Conservation (phyloP, 768 basidiomycete genomes). For the Melanogaster broomeanus region DNA sequence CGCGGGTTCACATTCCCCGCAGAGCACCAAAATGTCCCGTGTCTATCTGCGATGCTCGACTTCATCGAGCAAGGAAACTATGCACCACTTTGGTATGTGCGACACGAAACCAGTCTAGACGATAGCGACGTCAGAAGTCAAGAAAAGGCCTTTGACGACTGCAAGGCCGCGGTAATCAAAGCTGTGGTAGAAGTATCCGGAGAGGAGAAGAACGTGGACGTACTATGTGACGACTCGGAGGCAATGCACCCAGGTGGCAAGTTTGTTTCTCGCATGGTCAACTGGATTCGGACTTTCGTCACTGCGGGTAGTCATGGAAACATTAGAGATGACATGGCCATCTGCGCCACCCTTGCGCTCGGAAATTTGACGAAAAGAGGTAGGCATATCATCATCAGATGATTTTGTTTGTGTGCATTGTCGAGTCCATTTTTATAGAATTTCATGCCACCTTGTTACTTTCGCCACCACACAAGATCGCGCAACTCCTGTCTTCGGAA, state of each 20-base stretch:
- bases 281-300: slow-evolving; percentile 69
- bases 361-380: slow-evolving; percentile 83
- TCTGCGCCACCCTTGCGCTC: slow-evolving; percentile 80
- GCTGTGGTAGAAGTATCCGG: slow-evolving; percentile 84
- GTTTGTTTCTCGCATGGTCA: slow-evolving; percentile 72
- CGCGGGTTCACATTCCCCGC: slow-evolving; percentile 61
- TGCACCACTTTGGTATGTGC: slow-evolving; percentile 60
- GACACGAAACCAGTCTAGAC: slow-evolving; percentile 33
- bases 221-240: slow-evolving; percentile 72
- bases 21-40: slow-evolving; percentile 56
- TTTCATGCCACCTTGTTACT: slow-evolving; percentile 60
- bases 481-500: slow-evolving; percentile 56
- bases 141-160: slow-evolving; percentile 75
- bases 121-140: slow-evolving; percentile 54
- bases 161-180: slow-evolving; percentile 86
- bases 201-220: slow-evolving; percentile 75
- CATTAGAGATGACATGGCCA: slow-evolving; percentile 71
- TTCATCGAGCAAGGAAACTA: slow-evolving; percentile 78
- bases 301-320: slow-evolving; percentile 33
- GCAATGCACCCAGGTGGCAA: slow-evolving; percentile 60
- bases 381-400: slow-evolving; percentile 27
- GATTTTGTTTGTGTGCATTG: slow-evolving; percentile 1
- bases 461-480: slow-evolving; percentile 65
- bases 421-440: slow-evolving; percentile 40
- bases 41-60: slow-evolving; percentile 62